Evolutionary conservation across 2,329 filamentous ascomycete species (phyloP).

Genomic region (Falciphora oryzae): DNA sequence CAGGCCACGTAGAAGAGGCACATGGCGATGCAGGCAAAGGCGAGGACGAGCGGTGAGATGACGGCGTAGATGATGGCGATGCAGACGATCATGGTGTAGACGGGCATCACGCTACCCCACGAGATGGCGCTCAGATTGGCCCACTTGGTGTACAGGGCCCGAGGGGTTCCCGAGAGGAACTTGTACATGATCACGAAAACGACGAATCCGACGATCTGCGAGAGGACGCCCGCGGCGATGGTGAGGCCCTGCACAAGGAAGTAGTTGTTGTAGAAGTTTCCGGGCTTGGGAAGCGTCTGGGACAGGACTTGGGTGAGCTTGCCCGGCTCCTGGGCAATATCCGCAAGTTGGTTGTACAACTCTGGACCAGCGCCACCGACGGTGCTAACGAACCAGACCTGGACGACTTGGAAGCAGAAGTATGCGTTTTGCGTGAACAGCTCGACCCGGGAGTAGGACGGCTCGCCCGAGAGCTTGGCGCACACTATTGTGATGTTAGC

Average conservation of each 20-base stretch:
- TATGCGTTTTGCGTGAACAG: constrained; percentile 87
- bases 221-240: constrained; percentile 66
- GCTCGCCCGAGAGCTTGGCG: constrained; percentile 74
- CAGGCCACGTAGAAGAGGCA: constrained; percentile 79
- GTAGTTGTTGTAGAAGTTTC: constrained; percentile 94
- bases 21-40: constrained; percentile 74
- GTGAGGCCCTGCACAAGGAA: constrained; percentile 88
- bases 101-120: constrained; percentile 78
- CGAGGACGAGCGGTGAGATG: constrained; percentile 79
- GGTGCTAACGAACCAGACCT: constrained; percentile 82
- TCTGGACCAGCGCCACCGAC: constrained; percentile 74
- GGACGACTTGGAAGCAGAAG: constrained; percentile 81
- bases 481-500: constrained; percentile 44
- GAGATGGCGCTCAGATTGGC: constrained; percentile 64
- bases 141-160: constrained; percentile 76
- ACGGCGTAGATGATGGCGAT: constrained; percentile 67
- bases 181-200: constrained; percentile 70
- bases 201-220: constrained; percentile 66
- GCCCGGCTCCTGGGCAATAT: constrained; percentile 58
- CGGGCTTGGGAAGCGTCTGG: constrained; percentile 69
- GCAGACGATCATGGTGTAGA: constrained; percentile 68
- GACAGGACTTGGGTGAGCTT: constrained; percentile 61
- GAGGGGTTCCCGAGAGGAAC: constrained; percentile 69
- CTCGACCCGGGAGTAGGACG: constrained; percentile 74
- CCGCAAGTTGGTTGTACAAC: constrained; percentile 54